Conservation (phyloP, 305 asterid species). For the Coffea humblotiana region DNA sequence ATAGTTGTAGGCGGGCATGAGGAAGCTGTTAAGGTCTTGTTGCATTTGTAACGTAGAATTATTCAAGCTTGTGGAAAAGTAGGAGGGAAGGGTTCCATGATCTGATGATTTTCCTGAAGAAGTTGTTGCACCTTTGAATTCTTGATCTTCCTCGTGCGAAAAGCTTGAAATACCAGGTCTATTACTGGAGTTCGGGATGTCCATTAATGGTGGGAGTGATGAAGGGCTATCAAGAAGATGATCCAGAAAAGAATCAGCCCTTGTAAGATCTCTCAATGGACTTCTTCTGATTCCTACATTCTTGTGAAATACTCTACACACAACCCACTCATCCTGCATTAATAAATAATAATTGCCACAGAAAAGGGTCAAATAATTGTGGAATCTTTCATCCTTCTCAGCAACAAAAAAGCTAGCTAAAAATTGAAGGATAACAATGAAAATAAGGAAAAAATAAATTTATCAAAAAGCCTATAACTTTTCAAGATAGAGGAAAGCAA, state of each 20-base stretch:
- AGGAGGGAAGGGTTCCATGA: slow-evolving; percentile 5
- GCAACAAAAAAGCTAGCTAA: background rate
- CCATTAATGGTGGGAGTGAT: slow-evolving; percentile 47
- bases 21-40: slow-evolving; percentile 28
- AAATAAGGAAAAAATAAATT: background rate
- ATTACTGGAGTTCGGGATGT: slow-evolving; percentile 28
- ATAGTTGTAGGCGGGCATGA: slow-evolving; percentile 23
- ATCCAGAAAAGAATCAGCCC: slow-evolving; percentile 57
- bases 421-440: background rate
- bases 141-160: slow-evolving; percentile 21
- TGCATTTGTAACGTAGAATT: slow-evolving; percentile 17
- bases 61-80: slow-evolving; percentile 16
- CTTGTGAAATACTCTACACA: slow-evolving; percentile 64
- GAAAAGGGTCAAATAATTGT: background rate
- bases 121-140: slow-evolving; percentile 14
- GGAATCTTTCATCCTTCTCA: background rate
- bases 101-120: slow-evolving; percentile 15
- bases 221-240: slow-evolving; percentile 56
- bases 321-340: slow-evolving; percentile 76
- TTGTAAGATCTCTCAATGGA: slow-evolving; percentile 33
- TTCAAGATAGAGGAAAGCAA: slow-evolving; percentile 6
- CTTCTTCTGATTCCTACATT: slow-evolving; percentile 34
- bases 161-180: slow-evolving; percentile 25
- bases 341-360: slow-evolving; percentile 9
- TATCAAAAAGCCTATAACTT: background rate